Base-by-base conservation (phyloP, 345 rosid genomes). In the Brassica nigra region DNA sequence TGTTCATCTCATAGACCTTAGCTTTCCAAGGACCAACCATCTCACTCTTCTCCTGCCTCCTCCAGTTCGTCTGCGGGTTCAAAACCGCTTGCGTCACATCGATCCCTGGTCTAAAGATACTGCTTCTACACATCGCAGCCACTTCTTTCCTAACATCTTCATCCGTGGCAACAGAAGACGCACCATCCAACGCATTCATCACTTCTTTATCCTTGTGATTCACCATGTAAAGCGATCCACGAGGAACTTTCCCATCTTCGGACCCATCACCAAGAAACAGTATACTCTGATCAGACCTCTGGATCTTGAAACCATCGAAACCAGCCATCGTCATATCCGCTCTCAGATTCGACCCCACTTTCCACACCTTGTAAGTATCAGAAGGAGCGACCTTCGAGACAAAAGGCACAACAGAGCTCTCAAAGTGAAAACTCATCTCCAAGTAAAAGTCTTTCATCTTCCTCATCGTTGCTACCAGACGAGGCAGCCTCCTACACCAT, bases 291-390 rank as follows among this genome's bases (percentile, higher is more conserved):
- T 95, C 98, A 0, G 94, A 88, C 9, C 98, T 81, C 63, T 95
- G 99, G 77, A 95, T 91, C 84, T 90, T 87, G 70, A 95, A 88
- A 10, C 99, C 99, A 30, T 95, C 97, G 28, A 95, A 93, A n/a
- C 98, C 99, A 34, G 99, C 97, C 88, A 95, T 78, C 39, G 98
- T 93, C 98, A 93, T 95, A 84, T 95, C 99, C 2, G 98, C 96
- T 69, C 99, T 88, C 87, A 95, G 79, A 79, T 95, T 93, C 2
- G 97, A 94, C 27, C 98, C 98, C 62, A 89, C 85, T 79, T 95
- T 95, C 98, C 98, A 95, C 66, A 95, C 90, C 57, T 89, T 93
- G 79, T 95, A 95, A 5, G 99, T 95, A 81, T 95, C 98, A 20
- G 98, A 95, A 28, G 99, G 98, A 4, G 98, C 97, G 65, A 95